These are phyloP conservation scores for Dioszegia aurantiaca DNA, from an alignment of 768 basidiomycete species.

Conservation along the genomic window DNA sequence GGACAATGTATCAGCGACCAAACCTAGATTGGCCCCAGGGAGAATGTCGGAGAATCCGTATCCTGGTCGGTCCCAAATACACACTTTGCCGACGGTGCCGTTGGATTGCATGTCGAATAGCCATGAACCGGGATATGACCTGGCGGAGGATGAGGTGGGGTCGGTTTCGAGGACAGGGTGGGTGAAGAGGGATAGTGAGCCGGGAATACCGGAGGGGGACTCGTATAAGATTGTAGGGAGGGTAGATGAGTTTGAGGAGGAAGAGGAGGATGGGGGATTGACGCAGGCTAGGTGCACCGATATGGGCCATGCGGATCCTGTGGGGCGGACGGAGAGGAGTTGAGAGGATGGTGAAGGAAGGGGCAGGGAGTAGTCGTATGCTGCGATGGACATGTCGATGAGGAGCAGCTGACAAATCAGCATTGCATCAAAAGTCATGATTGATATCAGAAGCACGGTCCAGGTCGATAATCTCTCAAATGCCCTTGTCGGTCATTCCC, in stretches of 20 bases:
- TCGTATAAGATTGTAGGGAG: constrained; percentile 50
- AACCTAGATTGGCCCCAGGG: constrained; percentile 40
- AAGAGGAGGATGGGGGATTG: constrained; percentile 26
- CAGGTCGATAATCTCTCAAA: too few relatives aligned
- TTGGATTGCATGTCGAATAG: constrained; percentile 44
- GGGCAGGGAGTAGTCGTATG: constrained; percentile 42
- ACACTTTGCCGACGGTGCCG: constrained; percentile 45
- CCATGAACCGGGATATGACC: constrained; percentile 44
- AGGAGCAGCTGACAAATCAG: constrained; percentile 38
- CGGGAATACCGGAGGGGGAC: constrained; percentile 48
- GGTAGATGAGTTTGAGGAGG: constrained; percentile 13
- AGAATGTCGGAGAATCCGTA: constrained; percentile 51
- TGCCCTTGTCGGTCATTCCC: too few relatives aligned
- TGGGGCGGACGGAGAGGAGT: constrained; percentile 33
- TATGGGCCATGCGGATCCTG: constrained; percentile 34
- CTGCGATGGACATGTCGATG: constrained; percentile 45
- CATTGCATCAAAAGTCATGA: neutral
- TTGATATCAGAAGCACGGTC: too few relatives aligned
- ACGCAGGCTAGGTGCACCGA: constrained; percentile 46
- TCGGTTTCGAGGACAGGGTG: constrained; percentile 24
- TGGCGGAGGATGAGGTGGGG: constrained; percentile 17
- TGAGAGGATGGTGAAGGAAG: constrained; percentile 31
- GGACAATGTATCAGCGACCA: constrained; percentile 44
- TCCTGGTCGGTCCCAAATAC: constrained; percentile 52
- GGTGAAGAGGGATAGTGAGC: constrained; percentile 42